phyloP scores from a whole-genome alignment of 192 early-diverging fungal genomes.

The Coemansia erecta region DNA sequence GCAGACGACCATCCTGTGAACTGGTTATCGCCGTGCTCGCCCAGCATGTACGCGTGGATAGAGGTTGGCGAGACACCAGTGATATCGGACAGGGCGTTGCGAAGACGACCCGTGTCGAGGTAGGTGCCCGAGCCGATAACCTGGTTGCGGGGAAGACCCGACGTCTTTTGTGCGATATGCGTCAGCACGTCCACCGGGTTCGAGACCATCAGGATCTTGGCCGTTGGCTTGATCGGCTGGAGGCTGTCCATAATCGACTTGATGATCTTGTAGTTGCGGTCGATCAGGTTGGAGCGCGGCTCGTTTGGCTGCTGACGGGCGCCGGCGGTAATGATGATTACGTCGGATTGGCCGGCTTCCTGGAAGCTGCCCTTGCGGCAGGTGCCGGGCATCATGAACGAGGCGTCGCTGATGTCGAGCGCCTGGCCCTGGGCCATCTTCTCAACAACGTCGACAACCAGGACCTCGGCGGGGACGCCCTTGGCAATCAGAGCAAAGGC shows the following conservation, averaged over 20 bases:
- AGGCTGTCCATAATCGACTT: conserved; percentile 66
- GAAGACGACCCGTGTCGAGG: conserved; percentile 72
- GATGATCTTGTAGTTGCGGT: conserved; percentile 78
- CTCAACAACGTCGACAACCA: conserved; percentile 68
- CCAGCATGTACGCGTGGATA: conserved; percentile 77
- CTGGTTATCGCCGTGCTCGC: conserved; percentile 87
- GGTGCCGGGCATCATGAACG: conserved; percentile 64
- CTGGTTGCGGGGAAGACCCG: conserved; percentile 71
- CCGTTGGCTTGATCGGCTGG: conserved; percentile 69
- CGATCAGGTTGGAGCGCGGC: conserved; percentile 69
- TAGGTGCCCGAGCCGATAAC: conserved; percentile 88
- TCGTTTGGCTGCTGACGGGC: conserved; percentile 79
- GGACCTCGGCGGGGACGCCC: conserved; percentile 66
- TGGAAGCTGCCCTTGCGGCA: conserved; percentile 60
- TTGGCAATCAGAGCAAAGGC: conserved; percentile 71
- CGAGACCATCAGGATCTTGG: conserved; percentile 75
- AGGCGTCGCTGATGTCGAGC: conserved; percentile 79
- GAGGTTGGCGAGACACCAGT: conserved; percentile 66
- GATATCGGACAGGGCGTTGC: conserved; percentile 56
- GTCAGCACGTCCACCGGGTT: conserved; percentile 86
- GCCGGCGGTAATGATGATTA: conserved; percentile 82
- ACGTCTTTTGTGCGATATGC: conserved; percentile 78
- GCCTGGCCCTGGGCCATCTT: conserved; percentile 73
- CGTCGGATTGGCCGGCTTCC: conserved; percentile 79
- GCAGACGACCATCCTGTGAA: conserved; percentile 79